Evolutionary conservation across 345 rosid species (phyloP), one percentile per base, ranked within the genome.

Genomic region (Theobroma cacao): DNA sequence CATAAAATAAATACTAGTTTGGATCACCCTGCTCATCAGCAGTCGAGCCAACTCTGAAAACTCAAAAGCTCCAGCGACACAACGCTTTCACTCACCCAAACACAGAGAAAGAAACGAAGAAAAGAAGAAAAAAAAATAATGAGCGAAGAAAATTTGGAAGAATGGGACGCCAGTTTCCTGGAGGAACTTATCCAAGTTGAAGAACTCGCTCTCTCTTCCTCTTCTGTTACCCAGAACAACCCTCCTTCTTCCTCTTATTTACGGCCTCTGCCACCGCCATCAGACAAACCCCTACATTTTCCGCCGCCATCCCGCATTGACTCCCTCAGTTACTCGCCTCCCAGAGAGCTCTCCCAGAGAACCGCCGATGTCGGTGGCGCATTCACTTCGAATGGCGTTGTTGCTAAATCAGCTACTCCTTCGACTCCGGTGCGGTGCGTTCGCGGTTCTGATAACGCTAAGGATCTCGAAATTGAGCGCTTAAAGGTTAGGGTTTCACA

Each of bases 261-360:
- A n/a, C 14, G 72, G 14, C 41, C 59, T 26, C 20, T 24, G 28
- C 81, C 41, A 3, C 79, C 59, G 17, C 85, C 12, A 3, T 63
- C 26, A 11, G n/a, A n/a, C n/a, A n/a, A 40, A 45, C 62, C 34
- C 50, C 83, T 61, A 2, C 69, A 75, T 38, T 83, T 72, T 12
- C 59, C 74, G 0, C 30, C 77, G 17, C 82, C 56, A 45, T 26
- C 33, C 60, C 79, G 30, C 12, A 77, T 33, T 60, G 78, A 68
- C 80, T 48, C 62, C 66, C 1, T 78, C 43, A 85, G 84, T 84
- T 86, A 85, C 82, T 95, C 98, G 59, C 98, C 98, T 53, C 98
- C 99, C 8, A 88, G 97, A 56, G 84, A 78, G 78, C 91, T 95
- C 77, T 89, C 95, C 34, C 99, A 92, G 72, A 79, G 90, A 79